Conservation (phyloP, 768 basidiomycete species). For the Russula brevipes region DNA sequence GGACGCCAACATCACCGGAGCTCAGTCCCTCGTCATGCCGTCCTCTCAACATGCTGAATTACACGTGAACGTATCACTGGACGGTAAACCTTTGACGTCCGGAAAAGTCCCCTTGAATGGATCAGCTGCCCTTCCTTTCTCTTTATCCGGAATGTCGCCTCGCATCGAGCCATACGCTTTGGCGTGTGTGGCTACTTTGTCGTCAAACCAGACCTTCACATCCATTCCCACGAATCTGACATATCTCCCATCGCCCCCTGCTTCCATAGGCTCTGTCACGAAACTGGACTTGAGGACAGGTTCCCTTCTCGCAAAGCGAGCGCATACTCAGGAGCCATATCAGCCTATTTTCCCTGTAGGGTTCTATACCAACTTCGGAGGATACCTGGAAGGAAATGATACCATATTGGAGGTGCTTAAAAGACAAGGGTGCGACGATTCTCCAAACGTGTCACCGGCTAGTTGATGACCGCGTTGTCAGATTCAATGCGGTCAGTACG, state of each 20-base stretch:
- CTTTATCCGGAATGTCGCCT: constrained; percentile 31
- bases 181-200: constrained; percentile 33
- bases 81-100: constrained; percentile 24
- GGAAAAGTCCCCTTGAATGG: constrained; percentile 38
- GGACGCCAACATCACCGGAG: constrained; percentile 34
- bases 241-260: constrained; percentile 38
- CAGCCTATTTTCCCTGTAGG: constrained; percentile 59
- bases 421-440: constrained; percentile 43
- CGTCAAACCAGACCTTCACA: constrained; percentile 32
- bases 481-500: constrained; percentile 37
- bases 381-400: constrained; percentile 49
- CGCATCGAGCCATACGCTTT: constrained; percentile 33
- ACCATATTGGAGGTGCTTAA: constrained; percentile 51
- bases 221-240: constrained; percentile 32
- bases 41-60: constrained; percentile 17
- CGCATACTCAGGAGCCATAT: constrained; percentile 25
- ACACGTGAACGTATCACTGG: constrained; percentile 33
- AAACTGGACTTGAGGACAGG: constrained; percentile 48
- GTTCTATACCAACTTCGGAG: constrained; percentile 61
- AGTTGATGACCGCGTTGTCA: constrained; percentile 26
- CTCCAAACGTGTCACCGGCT: background rate
- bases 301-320: constrained; percentile 38
- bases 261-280: constrained; percentile 37
- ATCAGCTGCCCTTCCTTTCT: constrained; percentile 35
- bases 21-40: constrained; percentile 32